Conservation (phyloP, 2,329 filamentous ascomycete species). For the Parasarocladium wereldwijsianum region DNA sequence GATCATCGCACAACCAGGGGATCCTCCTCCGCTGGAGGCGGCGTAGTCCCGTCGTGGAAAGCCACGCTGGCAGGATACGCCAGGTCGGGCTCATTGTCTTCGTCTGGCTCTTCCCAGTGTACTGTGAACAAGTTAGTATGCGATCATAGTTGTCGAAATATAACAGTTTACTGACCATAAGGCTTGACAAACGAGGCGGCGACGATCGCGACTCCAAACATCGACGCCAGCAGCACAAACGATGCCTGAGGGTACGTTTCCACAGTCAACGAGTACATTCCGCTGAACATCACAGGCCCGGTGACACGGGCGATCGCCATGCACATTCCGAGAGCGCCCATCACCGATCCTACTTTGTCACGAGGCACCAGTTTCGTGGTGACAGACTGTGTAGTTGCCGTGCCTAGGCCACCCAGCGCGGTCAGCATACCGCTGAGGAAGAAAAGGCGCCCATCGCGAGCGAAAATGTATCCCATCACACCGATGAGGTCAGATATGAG, state of each 20-base stretch:
- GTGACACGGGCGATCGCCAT: constrained; percentile 71
- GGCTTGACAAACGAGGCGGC: constrained; percentile 59
- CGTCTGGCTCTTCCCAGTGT: constrained; percentile 15
- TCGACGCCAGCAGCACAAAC: constrained; percentile 56
- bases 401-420: constrained; percentile 69
- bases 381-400: constrained; percentile 68
- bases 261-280: constrained; percentile 73
- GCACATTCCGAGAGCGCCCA: constrained; percentile 75
- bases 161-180: constrained; percentile 44
- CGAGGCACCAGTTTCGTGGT: constrained; percentile 84
- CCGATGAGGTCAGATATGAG: constrained; percentile 66
- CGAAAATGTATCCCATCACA: constrained; percentile 58
- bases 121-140: constrained; percentile 10
- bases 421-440: constrained; percentile 58
- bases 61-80: constrained; percentile 6
- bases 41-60: background rate
- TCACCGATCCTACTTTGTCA: constrained; percentile 69
- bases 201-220: constrained; percentile 53
- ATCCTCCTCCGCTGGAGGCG: background rate
- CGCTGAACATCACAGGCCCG: constrained; percentile 70
- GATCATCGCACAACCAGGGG: constrained; percentile 1
- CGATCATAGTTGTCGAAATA: background rate
- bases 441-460: constrained; percentile 48
- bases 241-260: constrained; percentile 65
- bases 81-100: constrained; percentile 13